Conservation (phyloP, 495 filamentous ascomycete genomes). For the Aspergillus ostianus region DNA sequence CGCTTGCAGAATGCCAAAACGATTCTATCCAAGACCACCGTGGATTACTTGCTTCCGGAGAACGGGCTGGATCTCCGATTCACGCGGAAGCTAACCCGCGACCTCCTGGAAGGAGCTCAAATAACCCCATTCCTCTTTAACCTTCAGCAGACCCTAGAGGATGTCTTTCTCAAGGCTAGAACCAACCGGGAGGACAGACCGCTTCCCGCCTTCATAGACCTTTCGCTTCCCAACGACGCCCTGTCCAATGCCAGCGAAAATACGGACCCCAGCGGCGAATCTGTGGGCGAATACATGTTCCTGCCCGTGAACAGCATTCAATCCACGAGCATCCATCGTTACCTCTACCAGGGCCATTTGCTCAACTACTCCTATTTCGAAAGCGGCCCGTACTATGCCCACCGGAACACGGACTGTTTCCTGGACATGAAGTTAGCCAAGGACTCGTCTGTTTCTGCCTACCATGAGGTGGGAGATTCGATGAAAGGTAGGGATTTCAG, state of each 20-base stretch:
- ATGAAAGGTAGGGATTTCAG: constrained; percentile 1
- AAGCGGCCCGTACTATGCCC: constrained; percentile 33
- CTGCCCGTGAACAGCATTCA: constrained; percentile 29
- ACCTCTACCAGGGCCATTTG: constrained; percentile 29
- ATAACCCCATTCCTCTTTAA: constrained; percentile 12
- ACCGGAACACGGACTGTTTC: constrained; percentile 28
- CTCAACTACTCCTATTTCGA: constrained; percentile 34
- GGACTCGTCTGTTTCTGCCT: not conserved
- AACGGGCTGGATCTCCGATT: constrained; percentile 41
- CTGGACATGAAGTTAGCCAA: constrained; percentile 28
- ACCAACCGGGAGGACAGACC: constrained; percentile 7
- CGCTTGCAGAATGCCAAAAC: constrained; percentile 29
- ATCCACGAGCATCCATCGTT: constrained; percentile 27
- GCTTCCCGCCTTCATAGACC: constrained; percentile 31
- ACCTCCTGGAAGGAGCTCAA: constrained; percentile 19
- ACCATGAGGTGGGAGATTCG: not conserved
- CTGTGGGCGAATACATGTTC: constrained; percentile 36
- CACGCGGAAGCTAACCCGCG: constrained; percentile 31
- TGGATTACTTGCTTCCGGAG: constrained; percentile 46
- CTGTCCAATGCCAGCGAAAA: not conserved
- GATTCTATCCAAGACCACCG: constrained; percentile 28
- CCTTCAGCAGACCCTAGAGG: constrained; percentile 21
- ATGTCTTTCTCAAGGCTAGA: constrained; percentile 15
- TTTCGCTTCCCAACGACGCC: constrained; percentile 28
- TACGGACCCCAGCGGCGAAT: constrained; percentile 5